Evolutionary conservation across 305 asterid genomes (phyloP), one percentile per base, ranked within the genome.

Genomic region (Ajuga reptans): DNA sequence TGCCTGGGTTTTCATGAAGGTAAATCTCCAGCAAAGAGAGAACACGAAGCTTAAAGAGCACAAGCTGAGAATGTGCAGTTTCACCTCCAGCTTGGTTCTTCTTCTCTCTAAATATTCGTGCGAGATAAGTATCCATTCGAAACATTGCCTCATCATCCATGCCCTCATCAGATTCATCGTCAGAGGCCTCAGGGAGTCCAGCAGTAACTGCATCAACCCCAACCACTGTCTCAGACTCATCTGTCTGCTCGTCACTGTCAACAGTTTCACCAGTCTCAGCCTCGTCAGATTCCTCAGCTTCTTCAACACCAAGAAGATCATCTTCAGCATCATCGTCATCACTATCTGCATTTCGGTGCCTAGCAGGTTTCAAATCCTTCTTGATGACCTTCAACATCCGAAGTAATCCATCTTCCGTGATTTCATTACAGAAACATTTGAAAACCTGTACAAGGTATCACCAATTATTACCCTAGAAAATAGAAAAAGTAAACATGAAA

Each of bases 101-200:
- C 74, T 80, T 77, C 63, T 89, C 92, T 76, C 86, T 83, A 69
- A 86, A 84, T 74, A 89, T 87, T 42, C 65, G 77, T 27, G 94
- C 89, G 24, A 93, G 87, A 64, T 86, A 82, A 9, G 83, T 69
- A 79, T 93, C 99, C 91, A 90, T 87, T 42, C 92, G 79, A 58
- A 93, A 87, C 99, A 93, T 90, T 36, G 87, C 96, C 70, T 93
- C 99, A 45, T 93, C 99, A 64, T 93, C 97, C 95, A 92, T 83
- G 69, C 92, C 97, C 68, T 84, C 95, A 59, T 93, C 99, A 18
- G 97, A 90, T 16, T 90, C 96, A 75, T 86, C 95, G 79, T 87
- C 94, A 18, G 91, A 86, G 71, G 75, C 87, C 73, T 83, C 91
- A 4, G 91, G 87, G 81, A 81, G 85, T 68, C 85, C 86, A 12